Conservation (phyloP, 2,329 filamentous ascomycete species). For the Cryphonectria parasitica region DNA sequence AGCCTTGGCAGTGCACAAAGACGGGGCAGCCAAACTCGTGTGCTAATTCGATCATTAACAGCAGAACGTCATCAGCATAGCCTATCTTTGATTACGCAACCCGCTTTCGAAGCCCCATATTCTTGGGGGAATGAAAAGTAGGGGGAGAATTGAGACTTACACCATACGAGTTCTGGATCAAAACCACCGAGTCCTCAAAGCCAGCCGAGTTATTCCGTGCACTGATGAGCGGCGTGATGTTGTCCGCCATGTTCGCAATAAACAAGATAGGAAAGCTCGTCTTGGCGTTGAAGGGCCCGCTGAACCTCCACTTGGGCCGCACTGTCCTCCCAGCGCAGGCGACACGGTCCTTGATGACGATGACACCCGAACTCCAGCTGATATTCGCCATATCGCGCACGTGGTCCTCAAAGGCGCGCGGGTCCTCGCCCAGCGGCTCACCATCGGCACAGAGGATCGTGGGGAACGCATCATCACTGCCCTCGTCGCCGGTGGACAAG, state of each 20-base stretch:
- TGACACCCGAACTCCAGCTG: conserved; percentile 48
- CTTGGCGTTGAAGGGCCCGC: conserved; percentile 35
- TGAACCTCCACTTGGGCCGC: conserved; percentile 46
- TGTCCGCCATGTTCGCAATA: conserved; percentile 47
- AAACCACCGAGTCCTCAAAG: conserved; percentile 50
- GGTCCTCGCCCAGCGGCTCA: conserved; percentile 37
- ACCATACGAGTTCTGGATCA: conserved; percentile 56
- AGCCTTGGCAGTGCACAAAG: conserved; percentile 47
- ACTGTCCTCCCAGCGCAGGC: conserved; percentile 45
- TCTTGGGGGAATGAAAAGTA: background rate
- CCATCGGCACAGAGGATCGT: conserved; percentile 52
- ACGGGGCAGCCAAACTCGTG: conserved; percentile 50
- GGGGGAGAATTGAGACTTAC: conserved; percentile 39
- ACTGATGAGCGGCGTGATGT: conserved; percentile 50
- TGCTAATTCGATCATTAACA: conserved; percentile 44
- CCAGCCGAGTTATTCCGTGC: conserved; percentile 47
- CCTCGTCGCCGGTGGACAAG: conserved; percentile 37
- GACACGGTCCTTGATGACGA: conserved; percentile 47
- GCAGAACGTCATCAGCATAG: background rate
- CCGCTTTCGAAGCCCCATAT: background rate
- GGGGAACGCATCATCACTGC: conserved; percentile 47
- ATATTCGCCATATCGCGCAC: conserved; percentile 40
- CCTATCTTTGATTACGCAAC: too few relatives aligned
- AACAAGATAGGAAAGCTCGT: conserved; percentile 50
- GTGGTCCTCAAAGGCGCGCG: conserved; percentile 41